Percentiles rank a stretch among this genome's conserved stretches.
phyloP scores from a whole-genome alignment of 2,329 filamentous ascomycete species.

The Pezicula radicicola region DNA sequence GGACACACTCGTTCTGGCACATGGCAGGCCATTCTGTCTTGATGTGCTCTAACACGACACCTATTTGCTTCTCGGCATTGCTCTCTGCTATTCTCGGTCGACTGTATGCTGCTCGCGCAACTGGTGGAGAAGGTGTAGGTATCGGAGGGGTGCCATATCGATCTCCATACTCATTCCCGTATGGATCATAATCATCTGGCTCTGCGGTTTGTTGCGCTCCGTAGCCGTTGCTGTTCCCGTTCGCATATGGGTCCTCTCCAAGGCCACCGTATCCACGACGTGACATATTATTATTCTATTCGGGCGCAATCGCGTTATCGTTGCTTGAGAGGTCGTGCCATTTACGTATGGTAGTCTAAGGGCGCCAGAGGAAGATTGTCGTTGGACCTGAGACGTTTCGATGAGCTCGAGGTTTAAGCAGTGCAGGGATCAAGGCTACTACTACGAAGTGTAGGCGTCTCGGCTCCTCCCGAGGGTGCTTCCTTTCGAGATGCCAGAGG shows the following conservation, averaged over 20 bases:
- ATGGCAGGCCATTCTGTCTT: slow-evolving; percentile 89
- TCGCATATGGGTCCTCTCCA: slow-evolving; percentile 25
- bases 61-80: slow-evolving; percentile 27
- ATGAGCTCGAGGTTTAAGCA: too few relatives aligned
- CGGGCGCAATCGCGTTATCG: slow-evolving; percentile 13
- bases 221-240: slow-evolving; percentile 19
- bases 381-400: neutral
- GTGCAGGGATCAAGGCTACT: too few relatives aligned
- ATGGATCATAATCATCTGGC: slow-evolving; percentile 28
- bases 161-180: slow-evolving; percentile 23
- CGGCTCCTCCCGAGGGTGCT: too few relatives aligned
- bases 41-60: slow-evolving; percentile 71
- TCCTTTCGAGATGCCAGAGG: too few relatives aligned
- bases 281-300: slow-evolving; percentile 21
- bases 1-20: slow-evolving; percentile 83
- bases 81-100: slow-evolving; percentile 21
- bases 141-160: slow-evolving; percentile 22
- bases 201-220: slow-evolving; percentile 16
- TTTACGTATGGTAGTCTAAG: too few relatives aligned
- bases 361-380: neutral
- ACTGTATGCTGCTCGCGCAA: slow-evolving; percentile 12
- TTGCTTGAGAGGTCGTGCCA: too few relatives aligned
- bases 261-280: slow-evolving; percentile 28
- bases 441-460: too few relatives aligned
- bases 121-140: slow-evolving; percentile 14